phyloP scores from a whole-genome alignment of 345 rosid species.

The Eucalyptus brandiana region DNA sequence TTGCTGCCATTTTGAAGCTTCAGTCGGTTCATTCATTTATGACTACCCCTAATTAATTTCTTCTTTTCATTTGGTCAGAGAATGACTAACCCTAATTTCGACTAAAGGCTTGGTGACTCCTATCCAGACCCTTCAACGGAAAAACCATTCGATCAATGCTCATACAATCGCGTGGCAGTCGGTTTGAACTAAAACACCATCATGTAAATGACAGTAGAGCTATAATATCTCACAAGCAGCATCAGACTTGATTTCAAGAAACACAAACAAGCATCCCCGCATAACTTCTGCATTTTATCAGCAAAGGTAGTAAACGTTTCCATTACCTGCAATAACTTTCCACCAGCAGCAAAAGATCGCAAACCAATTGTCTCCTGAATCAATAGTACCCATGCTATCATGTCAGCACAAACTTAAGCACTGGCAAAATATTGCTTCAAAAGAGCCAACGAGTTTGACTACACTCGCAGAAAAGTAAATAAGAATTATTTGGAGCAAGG shows the following conservation, averaged over 20 bases:
- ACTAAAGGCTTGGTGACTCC: neutral
- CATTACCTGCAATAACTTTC: slow-evolving; percentile 92
- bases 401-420: neutral
- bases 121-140: neutral
- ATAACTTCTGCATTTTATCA: neutral
- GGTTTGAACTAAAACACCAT: neutral
- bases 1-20: neutral
- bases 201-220: neutral
- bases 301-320: neutral
- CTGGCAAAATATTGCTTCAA: neutral
- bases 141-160: neutral
- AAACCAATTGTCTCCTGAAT: slow-evolving; percentile 87
- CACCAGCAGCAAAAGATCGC: slow-evolving; percentile 99
- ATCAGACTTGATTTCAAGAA: neutral
- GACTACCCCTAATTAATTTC: neutral
- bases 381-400: neutral
- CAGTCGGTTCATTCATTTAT: neutral
- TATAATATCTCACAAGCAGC: neutral
- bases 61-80: neutral
- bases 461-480: neutral
- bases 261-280: neutral
- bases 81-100: neutral
- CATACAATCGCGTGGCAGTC: neutral
- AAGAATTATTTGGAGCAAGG: neutral
- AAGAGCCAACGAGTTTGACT: neutral